Evolutionary conservation across 352 stramenopile genomes (phyloP).

Genomic region (Phytophthora niederhauseri): DNA sequence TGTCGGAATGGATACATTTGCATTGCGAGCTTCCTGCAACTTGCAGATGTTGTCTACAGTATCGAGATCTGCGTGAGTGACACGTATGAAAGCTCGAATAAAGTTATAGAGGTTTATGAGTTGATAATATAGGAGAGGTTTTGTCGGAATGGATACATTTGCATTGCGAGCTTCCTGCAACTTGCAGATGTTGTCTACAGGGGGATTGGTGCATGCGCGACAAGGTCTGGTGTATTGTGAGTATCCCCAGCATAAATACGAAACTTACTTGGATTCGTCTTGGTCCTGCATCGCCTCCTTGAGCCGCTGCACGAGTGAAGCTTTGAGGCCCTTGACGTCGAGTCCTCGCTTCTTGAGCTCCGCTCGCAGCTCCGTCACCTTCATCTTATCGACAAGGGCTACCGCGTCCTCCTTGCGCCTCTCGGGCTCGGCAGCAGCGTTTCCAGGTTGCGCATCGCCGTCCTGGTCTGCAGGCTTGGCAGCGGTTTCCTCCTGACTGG

Average conservation of each 20-base stretch:
- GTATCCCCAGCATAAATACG: constrained; percentile 44
- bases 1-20: no score
- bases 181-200: no score
- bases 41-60: no score
- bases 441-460: constrained; percentile 7
- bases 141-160: constrained; percentile 17
- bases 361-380: constrained; percentile 64
- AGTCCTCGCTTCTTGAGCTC: constrained; percentile 75
- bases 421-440: neutral
- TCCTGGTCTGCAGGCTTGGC: constrained; percentile 2
- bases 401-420: constrained; percentile 18
- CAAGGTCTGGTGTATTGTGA: constrained; percentile 30
- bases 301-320: constrained; percentile 62
- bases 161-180: constrained; percentile 1
- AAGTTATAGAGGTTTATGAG: neutral
- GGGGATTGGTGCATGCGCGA: neutral
- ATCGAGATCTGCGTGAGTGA: constrained; percentile 36
- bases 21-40: no score
- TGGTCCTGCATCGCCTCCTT: constrained; percentile 50
- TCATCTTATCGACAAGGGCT: constrained; percentile 53
- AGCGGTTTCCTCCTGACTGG: neutral
- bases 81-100: constrained; percentile 34
- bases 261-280: constrained; percentile 42
- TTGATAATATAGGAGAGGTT: constrained; percentile 8
- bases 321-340: constrained; percentile 77